These are phyloP conservation scores for Barbarea vulgaris DNA, from an alignment of 345 rosid genomes.

Conservation along the genomic window DNA sequence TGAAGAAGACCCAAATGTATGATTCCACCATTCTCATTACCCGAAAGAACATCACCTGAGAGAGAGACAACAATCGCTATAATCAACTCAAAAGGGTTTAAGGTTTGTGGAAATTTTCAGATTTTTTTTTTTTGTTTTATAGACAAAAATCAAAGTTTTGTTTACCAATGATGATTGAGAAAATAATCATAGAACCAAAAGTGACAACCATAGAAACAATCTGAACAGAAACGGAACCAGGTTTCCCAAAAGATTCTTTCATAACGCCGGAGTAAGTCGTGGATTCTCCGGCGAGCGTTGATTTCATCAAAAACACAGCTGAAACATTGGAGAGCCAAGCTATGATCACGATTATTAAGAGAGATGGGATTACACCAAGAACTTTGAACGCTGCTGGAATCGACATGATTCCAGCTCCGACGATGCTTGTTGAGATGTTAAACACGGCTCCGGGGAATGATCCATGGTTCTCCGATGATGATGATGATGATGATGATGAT, in stretches of 20 bases:
- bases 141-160: background rate
- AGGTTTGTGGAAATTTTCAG: background rate
- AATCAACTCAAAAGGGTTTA: slow-evolving; percentile 5
- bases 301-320: slow-evolving; percentile 71
- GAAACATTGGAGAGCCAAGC: slow-evolving; percentile 77
- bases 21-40: slow-evolving; percentile 56
- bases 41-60: slow-evolving; percentile 83
- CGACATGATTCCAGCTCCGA: slow-evolving; percentile 96
- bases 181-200: slow-evolving; percentile 74
- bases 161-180: slow-evolving; percentile 77
- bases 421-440: slow-evolving; percentile 78
- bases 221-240: slow-evolving; percentile 64
- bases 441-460: slow-evolving; percentile 82
- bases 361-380: slow-evolving; percentile 79
- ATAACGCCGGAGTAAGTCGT: slow-evolving; percentile 77
- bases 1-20: slow-evolving; percentile 78
- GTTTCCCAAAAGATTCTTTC: slow-evolving; percentile 77
- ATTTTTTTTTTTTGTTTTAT: background rate
- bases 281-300: slow-evolving; percentile 58
- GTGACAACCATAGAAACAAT: slow-evolving; percentile 66
- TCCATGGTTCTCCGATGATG: slow-evolving; percentile 35
- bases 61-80: background rate
- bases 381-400: slow-evolving; percentile 85
- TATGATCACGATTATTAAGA: slow-evolving; percentile 52
- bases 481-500: background rate